Conservation (phyloP, 139 green algal species). For the Marvania coccoides region DNA sequence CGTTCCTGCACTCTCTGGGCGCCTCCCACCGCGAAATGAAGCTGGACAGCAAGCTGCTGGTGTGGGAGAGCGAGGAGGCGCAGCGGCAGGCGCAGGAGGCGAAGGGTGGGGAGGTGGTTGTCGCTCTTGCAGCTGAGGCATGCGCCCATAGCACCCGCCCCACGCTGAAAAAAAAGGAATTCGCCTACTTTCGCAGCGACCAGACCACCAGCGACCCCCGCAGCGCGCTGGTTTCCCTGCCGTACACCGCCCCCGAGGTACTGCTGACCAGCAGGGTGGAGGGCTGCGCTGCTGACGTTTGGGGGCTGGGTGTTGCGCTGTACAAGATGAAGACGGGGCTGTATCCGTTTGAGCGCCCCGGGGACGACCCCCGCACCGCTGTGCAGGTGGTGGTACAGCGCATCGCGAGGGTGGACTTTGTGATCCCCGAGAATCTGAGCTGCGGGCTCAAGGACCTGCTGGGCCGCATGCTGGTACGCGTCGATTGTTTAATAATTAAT, state of each 20-base stretch:
- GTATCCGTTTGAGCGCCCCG: constrained; percentile 32
- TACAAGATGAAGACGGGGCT: constrained; percentile 30
- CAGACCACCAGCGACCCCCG: constrained; percentile 37
- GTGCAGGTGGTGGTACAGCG: constrained; percentile 10
- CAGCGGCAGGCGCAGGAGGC: too few species aligned
- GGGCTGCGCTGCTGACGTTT: constrained; percentile 29
- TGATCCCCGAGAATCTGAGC: constrained; percentile 12
- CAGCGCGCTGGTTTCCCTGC: constrained; percentile 20
- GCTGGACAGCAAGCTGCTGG: constrained; percentile 83
- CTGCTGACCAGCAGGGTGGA: constrained; percentile 16
- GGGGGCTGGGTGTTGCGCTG: constrained; percentile 28
- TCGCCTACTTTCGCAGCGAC: constrained; percentile 25
- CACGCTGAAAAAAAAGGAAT: too few species aligned
- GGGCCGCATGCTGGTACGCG: not conserved
- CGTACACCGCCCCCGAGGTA: constrained; percentile 35
- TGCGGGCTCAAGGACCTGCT: constrained; percentile 24
- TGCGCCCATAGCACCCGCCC: too few species aligned
- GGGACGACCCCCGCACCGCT: constrained; percentile 14
- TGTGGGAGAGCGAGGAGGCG: constrained; percentile 11
- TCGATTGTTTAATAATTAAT: too few species aligned
- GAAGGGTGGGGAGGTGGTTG: not conserved
- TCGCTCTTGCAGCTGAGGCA: not conserved
- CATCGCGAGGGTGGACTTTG: constrained; percentile 29
- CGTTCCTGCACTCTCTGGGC: constrained; percentile 53
- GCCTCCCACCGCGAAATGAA: constrained; percentile 75